Percentiles rank a stretch among this genome's conserved stretches.
Evolutionary conservation across 208 protist genomes (phyloP).

Genomic region (Tritrichomonas foetus): DNA sequence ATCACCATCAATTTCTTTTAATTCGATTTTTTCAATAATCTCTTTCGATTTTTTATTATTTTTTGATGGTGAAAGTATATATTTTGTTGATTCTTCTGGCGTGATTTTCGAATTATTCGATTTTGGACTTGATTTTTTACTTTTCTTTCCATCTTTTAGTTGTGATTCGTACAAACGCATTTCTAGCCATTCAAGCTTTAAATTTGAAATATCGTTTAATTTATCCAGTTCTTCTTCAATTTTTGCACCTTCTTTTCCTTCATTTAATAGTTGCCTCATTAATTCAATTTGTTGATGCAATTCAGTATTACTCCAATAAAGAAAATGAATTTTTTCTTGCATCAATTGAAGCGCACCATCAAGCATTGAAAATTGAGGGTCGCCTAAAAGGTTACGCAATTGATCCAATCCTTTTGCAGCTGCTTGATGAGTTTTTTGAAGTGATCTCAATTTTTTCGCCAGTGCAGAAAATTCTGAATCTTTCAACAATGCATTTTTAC

Average conservation of each 20-base stretch:
- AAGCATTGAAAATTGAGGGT: background rate
- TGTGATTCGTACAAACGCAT: background rate
- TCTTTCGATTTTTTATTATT: too few species aligned
- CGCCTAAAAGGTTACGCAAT: background rate
- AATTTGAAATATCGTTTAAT: background rate
- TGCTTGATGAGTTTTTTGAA: background rate
- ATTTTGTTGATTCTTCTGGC: too few species aligned
- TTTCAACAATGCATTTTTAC: background rate
- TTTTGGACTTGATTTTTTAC: too few species aligned
- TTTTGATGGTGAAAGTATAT: too few species aligned
- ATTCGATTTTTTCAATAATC: too few species aligned
- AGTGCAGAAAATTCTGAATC: background rate
- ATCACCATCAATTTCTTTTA: too few species aligned
- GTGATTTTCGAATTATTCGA: too few species aligned
- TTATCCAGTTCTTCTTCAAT: background rate
- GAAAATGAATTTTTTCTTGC: constrained; percentile 10
- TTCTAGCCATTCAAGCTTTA: constrained; percentile 1
- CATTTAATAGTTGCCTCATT: background rate
- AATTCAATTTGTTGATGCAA: constrained; percentile 29
- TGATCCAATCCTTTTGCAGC: background rate
- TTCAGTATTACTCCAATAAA: background rate
- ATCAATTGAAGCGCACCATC: background rate
- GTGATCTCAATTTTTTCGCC: background rate
- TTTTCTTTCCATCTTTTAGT: too few species aligned
- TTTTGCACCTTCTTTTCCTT: background rate